phyloP scores from a whole-genome alignment of 2,329 filamentous ascomycete species.

The Sodiomyces alkalinus region DNA sequence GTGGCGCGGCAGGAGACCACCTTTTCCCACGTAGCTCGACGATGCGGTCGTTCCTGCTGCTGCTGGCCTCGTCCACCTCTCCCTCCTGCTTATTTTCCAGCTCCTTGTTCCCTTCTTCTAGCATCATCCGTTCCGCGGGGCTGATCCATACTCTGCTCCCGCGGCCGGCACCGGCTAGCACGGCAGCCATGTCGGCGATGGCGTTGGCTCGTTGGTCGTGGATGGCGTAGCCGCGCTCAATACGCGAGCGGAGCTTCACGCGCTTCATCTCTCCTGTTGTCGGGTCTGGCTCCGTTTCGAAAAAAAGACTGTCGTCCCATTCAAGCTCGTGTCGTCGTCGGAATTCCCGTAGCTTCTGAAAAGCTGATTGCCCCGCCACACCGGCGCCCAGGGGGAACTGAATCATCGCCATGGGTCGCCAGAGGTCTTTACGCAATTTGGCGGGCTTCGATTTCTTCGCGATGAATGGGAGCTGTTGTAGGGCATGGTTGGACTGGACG shows the following conservation, averaged over 20 bases:
- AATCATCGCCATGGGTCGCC: slow-evolving; percentile 45
- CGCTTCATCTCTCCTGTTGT: slow-evolving; percentile 13
- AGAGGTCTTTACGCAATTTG: slow-evolving; percentile 52
- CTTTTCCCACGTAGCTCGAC: slow-evolving; percentile 1
- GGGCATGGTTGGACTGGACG: slow-evolving; percentile 24
- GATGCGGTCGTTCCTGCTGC: neutral
- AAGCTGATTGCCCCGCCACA: slow-evolving; percentile 41
- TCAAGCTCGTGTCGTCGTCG: slow-evolving; percentile 45
- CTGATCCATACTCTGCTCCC: slow-evolving; percentile 30
- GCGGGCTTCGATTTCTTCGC: slow-evolving; percentile 51
- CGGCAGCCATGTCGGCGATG: slow-evolving; percentile 47
- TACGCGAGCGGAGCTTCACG: slow-evolving; percentile 18
- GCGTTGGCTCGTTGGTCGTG: slow-evolving; percentile 46
- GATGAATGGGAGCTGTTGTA: slow-evolving; percentile 47
- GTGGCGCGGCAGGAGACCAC: slow-evolving; percentile 2
- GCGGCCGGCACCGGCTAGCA: slow-evolving; percentile 34
- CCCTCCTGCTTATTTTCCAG: no score
- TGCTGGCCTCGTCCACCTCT: slow-evolving; percentile 7
- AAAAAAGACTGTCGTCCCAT: slow-evolving; percentile 36
- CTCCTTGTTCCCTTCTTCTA: slow-evolving; percentile 3
- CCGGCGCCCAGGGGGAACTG: slow-evolving; percentile 37
- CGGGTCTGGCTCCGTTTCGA: slow-evolving; percentile 11
- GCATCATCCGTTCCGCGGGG: slow-evolving; percentile 4
- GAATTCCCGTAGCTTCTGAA: slow-evolving; percentile 50
- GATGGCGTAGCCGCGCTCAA: slow-evolving; percentile 34